A percentile compares a stretch with the other conserved stretches of the same genome.
These are phyloP conservation scores for Begonia masoniana DNA, from an alignment of 306 rosid genomes.

Conservation along the genomic window DNA sequence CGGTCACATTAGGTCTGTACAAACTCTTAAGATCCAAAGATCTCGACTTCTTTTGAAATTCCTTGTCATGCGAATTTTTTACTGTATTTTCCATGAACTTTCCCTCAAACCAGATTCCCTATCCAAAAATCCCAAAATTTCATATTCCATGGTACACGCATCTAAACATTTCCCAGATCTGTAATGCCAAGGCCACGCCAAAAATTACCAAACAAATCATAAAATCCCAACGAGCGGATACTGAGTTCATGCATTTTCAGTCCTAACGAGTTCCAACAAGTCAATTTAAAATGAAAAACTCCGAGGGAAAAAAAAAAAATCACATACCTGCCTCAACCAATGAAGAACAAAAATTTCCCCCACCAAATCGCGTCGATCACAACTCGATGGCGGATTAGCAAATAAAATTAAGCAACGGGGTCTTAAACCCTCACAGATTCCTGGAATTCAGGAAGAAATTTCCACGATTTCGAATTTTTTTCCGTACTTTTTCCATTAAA, in stretches of 20 bases:
- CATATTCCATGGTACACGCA: constrained; percentile 61
- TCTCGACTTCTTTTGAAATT: constrained; percentile 54
- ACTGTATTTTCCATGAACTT: constrained; percentile 69
- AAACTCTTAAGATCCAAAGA: constrained; percentile 85
- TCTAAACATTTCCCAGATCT: constrained; percentile 53
- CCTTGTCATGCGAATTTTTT: constrained; percentile 50
- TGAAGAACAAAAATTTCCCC: constrained; percentile 15
- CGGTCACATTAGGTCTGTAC: constrained; percentile 31
- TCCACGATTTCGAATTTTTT: constrained; percentile 8
- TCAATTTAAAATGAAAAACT: constrained; percentile 6
- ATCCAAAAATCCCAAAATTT: constrained; percentile 32
- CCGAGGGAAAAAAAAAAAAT: constrained; percentile 2
- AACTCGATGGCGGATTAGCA: constrained; percentile 19
- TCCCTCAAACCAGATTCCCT: constrained; percentile 32
- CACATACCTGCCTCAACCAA: constrained; percentile 38
- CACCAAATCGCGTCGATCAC: constrained; percentile 31
- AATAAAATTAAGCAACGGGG: constrained; percentile 29
- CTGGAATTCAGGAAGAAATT: constrained; percentile 22
- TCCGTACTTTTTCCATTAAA: constrained; percentile 14
- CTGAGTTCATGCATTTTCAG: constrained; percentile 21
- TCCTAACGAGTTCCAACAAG: constrained; percentile 11
- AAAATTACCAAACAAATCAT: constrained; percentile 18
- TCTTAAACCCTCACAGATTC: constrained; percentile 52
- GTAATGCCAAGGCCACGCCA: constrained; percentile 27
- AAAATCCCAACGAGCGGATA: constrained; percentile 19